Evolutionary conservation across 1,139 yeast genomes (phyloP).

Genomic region (Starmera stellimalicola): DNA sequence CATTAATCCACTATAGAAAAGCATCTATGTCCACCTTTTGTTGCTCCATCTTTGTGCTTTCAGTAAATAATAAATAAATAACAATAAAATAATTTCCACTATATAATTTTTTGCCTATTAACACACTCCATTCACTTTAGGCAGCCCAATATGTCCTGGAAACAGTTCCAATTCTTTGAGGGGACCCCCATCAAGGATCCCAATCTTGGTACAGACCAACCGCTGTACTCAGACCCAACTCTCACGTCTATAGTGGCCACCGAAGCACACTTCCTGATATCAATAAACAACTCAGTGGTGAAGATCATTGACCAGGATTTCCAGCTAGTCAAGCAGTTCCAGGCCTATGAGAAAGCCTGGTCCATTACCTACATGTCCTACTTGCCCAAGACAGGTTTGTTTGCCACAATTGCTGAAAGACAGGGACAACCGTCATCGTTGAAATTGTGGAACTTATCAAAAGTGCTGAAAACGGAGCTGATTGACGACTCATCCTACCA

Average conservation of each 20-base stretch:
- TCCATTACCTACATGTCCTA: conserved; percentile 47
- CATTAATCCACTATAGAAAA: too few relatives aligned
- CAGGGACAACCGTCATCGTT: conserved; percentile 61
- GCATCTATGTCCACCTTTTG: too few relatives aligned
- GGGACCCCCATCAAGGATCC: conserved; percentile 82
- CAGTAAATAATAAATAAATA: too few relatives aligned
- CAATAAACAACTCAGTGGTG: conserved; percentile 45
- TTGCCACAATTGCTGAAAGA: conserved; percentile 67
- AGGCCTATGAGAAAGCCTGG: conserved; percentile 59
- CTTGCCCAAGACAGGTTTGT: conserved; percentile 36
- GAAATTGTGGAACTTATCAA: conserved; percentile 64
- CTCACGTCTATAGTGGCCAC: conserved; percentile 54
- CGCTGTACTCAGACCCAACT: conserved; percentile 71
- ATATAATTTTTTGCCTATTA: too few relatives aligned
- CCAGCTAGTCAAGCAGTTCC: conserved; percentile 37
- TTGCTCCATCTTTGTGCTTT: too few relatives aligned
- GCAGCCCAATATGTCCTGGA: conserved; percentile 43
- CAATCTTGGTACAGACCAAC: conserved; percentile 45
- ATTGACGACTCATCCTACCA: conserved; percentile 29
- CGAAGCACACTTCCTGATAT: conserved; percentile 44
- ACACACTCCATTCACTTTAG: too few relatives aligned
- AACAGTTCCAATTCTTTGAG: conserved; percentile 85
- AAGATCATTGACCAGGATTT: conserved; percentile 49
- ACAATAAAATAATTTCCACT: too few relatives aligned
- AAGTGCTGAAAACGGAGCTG: conserved; percentile 22